Conservation (phyloP, 2,329 filamentous ascomycete genomes). For the Pseudogymnoascus sp. region DNA sequence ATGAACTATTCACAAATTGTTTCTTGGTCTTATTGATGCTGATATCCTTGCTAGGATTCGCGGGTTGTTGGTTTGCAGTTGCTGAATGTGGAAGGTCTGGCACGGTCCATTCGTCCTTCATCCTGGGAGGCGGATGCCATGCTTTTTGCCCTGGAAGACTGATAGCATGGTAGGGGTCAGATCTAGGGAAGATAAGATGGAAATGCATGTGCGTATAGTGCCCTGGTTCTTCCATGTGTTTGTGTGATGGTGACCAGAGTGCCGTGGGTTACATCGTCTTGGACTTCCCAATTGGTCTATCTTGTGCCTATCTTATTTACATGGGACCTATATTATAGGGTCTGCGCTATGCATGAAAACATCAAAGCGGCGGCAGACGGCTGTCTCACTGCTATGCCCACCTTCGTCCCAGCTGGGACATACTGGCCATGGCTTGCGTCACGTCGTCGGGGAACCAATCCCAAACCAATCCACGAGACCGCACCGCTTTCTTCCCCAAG, state of each 20-base stretch:
- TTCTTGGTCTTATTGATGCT: neutral
- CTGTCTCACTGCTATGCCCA: neutral
- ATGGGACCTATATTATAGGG: neutral
- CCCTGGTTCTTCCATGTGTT: neutral
- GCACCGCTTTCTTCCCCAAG: neutral
- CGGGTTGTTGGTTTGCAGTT: neutral
- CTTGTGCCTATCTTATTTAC: constrained; percentile 1
- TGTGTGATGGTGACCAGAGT: neutral
- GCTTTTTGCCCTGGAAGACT: neutral
- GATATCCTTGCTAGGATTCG: neutral
- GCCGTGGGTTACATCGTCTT: neutral
- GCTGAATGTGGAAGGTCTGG: neutral
- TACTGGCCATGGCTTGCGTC: neutral
- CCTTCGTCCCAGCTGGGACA: neutral
- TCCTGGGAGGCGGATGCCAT: neutral
- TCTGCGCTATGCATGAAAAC: neutral
- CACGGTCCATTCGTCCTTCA: neutral
- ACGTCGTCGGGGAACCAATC: neutral
- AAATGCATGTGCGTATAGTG: neutral
- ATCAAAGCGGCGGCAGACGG: neutral
- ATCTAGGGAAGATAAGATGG: neutral
- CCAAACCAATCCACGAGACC: neutral
- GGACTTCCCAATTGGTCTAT: neutral
- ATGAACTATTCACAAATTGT: neutral
- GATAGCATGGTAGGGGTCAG: neutral